Conservation (phyloP, 83 land plant genomes). For the Larix sibirica region DNA sequence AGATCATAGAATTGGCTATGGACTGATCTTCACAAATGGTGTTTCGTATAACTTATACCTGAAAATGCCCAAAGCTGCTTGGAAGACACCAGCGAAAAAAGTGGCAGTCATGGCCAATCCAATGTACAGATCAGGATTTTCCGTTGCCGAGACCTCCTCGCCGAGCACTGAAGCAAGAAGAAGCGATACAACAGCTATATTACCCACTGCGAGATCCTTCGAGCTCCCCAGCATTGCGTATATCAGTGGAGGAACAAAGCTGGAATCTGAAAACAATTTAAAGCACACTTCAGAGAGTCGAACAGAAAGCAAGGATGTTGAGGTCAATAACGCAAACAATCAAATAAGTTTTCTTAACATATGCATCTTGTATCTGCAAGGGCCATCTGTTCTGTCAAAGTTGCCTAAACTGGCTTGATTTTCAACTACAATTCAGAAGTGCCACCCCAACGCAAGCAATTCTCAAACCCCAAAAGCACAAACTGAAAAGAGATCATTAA, state of each 20-base stretch:
- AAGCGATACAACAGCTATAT: constrained; percentile 41
- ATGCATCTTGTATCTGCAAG: too few relatives aligned
- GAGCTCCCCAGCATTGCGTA: constrained; percentile 55
- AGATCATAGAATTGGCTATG: too few relatives aligned
- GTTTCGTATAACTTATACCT: constrained; percentile 32
- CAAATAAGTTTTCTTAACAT: too few relatives aligned
- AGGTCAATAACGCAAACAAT: too few relatives aligned
- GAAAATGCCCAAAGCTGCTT: constrained; percentile 66
- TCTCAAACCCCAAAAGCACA: background rate
- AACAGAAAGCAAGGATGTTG: background rate
- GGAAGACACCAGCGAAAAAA: constrained; percentile 74
- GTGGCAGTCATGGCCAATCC: constrained; percentile 76
- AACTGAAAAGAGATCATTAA: background rate
- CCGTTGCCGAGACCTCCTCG: constrained; percentile 27
- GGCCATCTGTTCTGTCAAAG: too few relatives aligned
- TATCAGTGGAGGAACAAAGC: constrained; percentile 51
- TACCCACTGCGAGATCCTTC: constrained; percentile 47
- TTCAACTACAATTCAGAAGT: too few relatives aligned
- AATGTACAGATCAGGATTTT: constrained; percentile 37
- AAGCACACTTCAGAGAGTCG: background rate
- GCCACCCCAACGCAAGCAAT: background rate
- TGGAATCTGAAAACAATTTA: constrained; percentile 23
- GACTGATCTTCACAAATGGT: too few relatives aligned
- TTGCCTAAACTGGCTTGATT: too few relatives aligned
- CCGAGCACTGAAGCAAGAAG: constrained; percentile 30